These are phyloP conservation scores for Rusavskia elegans DNA, from an alignment of 495 filamentous ascomycete genomes.

Conservation along the genomic window DNA sequence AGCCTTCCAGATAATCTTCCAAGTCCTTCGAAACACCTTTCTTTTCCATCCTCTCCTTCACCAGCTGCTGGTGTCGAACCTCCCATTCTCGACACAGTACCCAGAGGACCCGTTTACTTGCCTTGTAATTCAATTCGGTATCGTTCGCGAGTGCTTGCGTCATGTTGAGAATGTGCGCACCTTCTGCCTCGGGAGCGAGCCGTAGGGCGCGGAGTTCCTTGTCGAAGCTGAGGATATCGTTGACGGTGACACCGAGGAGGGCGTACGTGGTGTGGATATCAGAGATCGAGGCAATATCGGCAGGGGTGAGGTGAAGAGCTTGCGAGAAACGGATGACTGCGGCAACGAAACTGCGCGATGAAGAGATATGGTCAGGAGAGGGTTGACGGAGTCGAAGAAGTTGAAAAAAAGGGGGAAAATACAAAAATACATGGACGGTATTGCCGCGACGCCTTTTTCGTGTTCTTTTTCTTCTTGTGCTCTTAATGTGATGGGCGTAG, in stretches of 20 bases:
- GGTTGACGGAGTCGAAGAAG: neutral
- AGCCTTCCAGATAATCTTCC: slow-evolving; percentile 17
- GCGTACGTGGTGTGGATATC: slow-evolving; percentile 36
- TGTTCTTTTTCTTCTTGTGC: slow-evolving; percentile 8
- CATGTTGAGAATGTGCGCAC: slow-evolving; percentile 14
- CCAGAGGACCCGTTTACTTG: slow-evolving; percentile 20
- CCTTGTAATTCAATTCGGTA: slow-evolving; percentile 5
- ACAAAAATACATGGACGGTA: no score
- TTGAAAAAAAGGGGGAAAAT: neutral
- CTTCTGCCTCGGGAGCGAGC: slow-evolving; percentile 14
- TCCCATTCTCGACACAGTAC: slow-evolving; percentile 21
- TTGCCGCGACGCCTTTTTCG: no score
- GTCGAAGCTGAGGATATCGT: slow-evolving; percentile 31
- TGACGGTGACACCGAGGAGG: slow-evolving; percentile 32
- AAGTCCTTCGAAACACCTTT: neutral
- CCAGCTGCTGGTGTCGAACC: slow-evolving; percentile 7
- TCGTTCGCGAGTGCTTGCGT: slow-evolving; percentile 15
- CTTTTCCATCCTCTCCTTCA: neutral
- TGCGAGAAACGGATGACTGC: slow-evolving; percentile 45
- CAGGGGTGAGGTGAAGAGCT: slow-evolving; percentile 11
- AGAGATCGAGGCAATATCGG: slow-evolving; percentile 11
- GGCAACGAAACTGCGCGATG: slow-evolving; percentile 32
- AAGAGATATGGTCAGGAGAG: neutral
- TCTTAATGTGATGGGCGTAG: slow-evolving; percentile 41
- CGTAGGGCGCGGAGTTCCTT: slow-evolving; percentile 19